These are phyloP conservation scores for Gossypium ekmanianum DNA, from an alignment of 345 rosid species.

Conservation along the genomic window DNA sequence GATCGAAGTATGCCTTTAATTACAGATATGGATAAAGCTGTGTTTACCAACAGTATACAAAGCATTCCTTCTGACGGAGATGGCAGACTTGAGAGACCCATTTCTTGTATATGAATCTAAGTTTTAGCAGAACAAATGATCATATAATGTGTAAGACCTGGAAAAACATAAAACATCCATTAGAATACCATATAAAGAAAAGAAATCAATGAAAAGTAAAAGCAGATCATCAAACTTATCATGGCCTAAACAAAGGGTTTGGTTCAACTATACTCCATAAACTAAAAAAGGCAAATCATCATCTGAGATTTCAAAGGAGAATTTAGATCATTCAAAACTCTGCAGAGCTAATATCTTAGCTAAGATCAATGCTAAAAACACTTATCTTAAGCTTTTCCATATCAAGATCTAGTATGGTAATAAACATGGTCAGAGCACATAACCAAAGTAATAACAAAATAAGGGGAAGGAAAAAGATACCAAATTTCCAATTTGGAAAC, in stretches of 20 bases:
- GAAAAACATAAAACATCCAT: constrained; percentile 18
- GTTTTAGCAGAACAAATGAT: not conserved
- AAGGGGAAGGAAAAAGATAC: not conserved
- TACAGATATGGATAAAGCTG: constrained; percentile 66
- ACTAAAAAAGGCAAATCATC: not conserved
- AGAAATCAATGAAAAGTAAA: not conserved
- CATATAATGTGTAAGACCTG: constrained; percentile 23
- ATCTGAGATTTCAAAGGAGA: not conserved
- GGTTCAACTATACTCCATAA: not conserved
- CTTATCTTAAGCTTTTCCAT: not conserved
- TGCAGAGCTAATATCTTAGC: not conserved
- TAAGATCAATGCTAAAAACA: not conserved
- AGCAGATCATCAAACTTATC: constrained; percentile 5
- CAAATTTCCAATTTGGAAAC: not conserved
- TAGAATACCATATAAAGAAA: constrained; percentile 7
- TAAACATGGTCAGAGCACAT: not conserved
- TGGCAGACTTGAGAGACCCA: constrained; percentile 93
- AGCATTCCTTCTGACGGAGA: constrained; percentile 90
- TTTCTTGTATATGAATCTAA: constrained; percentile 22
- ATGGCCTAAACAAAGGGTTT: too few species aligned
- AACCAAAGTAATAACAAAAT: not conserved
- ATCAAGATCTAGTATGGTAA: constrained; percentile 2
- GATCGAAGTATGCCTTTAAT: constrained; percentile 58
- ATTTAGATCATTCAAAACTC: not conserved
- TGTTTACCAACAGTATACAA: constrained; percentile 69